Base-by-base conservation (phyloP, 306 rosid species). In the Acacia crassicarpa region DNA sequence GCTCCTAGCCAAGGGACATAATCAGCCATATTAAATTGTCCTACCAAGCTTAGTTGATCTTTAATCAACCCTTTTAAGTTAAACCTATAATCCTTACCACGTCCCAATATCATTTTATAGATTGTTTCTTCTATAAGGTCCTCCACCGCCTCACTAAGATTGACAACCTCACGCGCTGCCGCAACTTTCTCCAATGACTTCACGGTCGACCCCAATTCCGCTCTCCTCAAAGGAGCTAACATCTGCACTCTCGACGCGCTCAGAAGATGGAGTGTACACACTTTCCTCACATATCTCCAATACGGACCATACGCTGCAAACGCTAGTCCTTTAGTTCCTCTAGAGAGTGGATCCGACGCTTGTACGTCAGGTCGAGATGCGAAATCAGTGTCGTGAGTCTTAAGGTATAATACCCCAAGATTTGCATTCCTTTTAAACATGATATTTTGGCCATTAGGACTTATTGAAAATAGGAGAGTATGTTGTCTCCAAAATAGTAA, bases 271-370 rank as follows among this genome's bases (percentile, higher is more conserved):
- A 83, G 19, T 1, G 75, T 78, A 25, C 80, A 81, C 20, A 88
- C 2, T 58, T 85, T 88, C 76, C 87, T 88, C n/a, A 85, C 7
- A 22, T 81, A 73, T 59, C 89, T 87, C 91, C 89, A 85, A 22
- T 85, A 88, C 0, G 83, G 22, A 40, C 89, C 87, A 19, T 82
- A 85, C 48, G 75, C 59, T 0, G 78, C 4, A 17, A 74, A 82
- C 1, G 3, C 68, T 3, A 83, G 0, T 19, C 89, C 91, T 63
- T 78, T 88, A 6, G 67, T 0, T 53, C 59, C 59, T 53, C 5
- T 53, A 53, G 59, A 53, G 16, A 53, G 5, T 17, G 59, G 59
- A 16, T 53, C 59, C n/a, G 9, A 17, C 22, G 59, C 59, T 17
- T 78, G 44, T 6, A 67, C 6, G 6, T 41, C 41, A 0, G 88